phyloP scores from a whole-genome alignment of 768 basidiomycete genomes.

The Kwoniella bestiolae region DNA sequence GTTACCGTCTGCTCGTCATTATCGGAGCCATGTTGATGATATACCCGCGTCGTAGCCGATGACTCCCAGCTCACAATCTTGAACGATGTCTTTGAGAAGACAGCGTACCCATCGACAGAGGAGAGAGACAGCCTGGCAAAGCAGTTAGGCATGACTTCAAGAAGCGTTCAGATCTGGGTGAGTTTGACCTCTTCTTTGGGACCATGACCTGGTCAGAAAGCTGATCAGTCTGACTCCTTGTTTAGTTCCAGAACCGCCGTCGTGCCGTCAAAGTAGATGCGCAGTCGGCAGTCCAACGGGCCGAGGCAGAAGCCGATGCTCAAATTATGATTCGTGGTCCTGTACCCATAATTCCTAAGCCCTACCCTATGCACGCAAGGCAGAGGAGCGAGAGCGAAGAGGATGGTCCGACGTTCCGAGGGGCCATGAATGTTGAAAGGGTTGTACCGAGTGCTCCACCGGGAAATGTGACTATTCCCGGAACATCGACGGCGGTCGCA shows the following conservation, averaged over 20 bases:
- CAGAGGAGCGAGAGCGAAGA: not conserved
- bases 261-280: conserved; percentile 44
- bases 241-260: conserved; percentile 48
- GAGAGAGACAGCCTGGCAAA: conserved; percentile 38
- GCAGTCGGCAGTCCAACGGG: conserved; percentile 36
- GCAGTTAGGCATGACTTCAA: conserved; percentile 44
- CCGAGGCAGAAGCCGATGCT: conserved; percentile 21
- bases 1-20: not conserved
- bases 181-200: conserved; percentile 22
- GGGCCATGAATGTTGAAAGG: not conserved
- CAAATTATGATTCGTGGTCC: conserved; percentile 11
- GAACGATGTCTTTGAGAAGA: conserved; percentile 31
- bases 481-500: not conserved
- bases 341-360: not conserved
- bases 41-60: conserved; percentile 30
- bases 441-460: not conserved
- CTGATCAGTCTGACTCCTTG: not conserved
- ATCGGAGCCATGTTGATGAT: not conserved
- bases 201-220: too few relatives aligned
- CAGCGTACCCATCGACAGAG: conserved; percentile 42
- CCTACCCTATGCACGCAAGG: not conserved
- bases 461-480: too few relatives aligned
- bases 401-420: not conserved
- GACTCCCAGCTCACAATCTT: conserved; percentile 36
- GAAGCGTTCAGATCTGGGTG: conserved; percentile 51